These are phyloP conservation scores for Botrytis fragariae DNA, from an alignment of 2,329 filamentous ascomycete genomes.

Conservation along the genomic window DNA sequence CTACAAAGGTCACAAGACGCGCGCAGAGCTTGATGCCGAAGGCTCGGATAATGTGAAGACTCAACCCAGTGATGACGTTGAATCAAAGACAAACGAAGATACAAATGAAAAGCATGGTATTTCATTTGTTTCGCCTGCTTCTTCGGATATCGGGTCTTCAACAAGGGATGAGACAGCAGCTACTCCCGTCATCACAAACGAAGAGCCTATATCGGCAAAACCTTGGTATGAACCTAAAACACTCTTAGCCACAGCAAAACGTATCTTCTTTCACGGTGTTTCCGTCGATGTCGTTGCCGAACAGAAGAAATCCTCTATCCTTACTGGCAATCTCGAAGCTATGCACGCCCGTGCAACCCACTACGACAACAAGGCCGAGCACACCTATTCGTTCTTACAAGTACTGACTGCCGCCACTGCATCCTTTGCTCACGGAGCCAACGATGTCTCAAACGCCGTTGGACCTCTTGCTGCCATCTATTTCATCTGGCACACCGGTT, in stretches of 20 bases:
- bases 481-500: constrained; percentile 57
- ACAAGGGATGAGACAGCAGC: background rate
- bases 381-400: constrained; percentile 55
- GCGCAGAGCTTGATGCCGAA: constrained; percentile 24
- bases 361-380: constrained; percentile 69
- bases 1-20: background rate
- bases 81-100: background rate
- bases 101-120: background rate
- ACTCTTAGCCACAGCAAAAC: background rate
- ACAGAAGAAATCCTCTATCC: constrained; percentile 46
- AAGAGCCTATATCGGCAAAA: background rate
- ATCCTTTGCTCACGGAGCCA: constrained; percentile 65
- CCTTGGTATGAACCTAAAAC: background rate
- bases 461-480: constrained; percentile 71
- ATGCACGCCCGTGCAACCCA: constrained; percentile 60
- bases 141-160: background rate
- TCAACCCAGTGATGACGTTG: background rate
- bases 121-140: background rate
- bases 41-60: constrained; percentile 48
- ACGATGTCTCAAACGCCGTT: constrained; percentile 71
- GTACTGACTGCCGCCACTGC: constrained; percentile 51
- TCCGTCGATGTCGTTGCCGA: constrained; percentile 25
- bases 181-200: background rate
- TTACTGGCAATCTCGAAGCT: constrained; percentile 70
- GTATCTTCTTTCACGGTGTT: background rate